Evolutionary conservation across 2,329 filamentous ascomycete genomes (phyloP).

Genomic region (Diaporthe vexans): DNA sequence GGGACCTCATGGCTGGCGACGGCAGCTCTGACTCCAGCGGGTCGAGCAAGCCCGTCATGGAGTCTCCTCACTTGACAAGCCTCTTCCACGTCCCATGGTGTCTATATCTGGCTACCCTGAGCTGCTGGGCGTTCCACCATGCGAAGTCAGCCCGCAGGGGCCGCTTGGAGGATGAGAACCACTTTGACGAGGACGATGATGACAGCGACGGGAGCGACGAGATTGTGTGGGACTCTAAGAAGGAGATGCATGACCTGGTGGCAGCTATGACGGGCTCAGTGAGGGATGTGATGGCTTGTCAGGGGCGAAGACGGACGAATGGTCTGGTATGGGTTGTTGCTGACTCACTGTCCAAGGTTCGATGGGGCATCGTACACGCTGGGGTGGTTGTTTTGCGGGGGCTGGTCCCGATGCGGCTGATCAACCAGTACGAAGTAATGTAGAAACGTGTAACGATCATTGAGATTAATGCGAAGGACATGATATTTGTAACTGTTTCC

Average conservation of each 20-base stretch:
- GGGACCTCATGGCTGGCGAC: conserved; percentile 53
- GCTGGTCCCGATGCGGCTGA: conserved; percentile 50
- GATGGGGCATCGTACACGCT: conserved; percentile 74
- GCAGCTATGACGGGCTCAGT: conserved; percentile 55
- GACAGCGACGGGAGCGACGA: conserved; percentile 54
- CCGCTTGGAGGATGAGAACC: conserved; percentile 44
- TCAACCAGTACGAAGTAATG: conserved; percentile 47
- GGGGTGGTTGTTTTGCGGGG: conserved; percentile 68
- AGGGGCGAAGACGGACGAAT: conserved; percentile 63
- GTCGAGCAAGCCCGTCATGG: neutral
- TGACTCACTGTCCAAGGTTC: conserved; percentile 66
- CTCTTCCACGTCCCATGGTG: conserved; percentile 75
- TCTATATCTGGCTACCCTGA: conserved; percentile 70
- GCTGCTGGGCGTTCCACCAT: conserved; percentile 71
- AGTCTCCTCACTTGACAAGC: conserved; percentile 51
- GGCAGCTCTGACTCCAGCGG: neutral
- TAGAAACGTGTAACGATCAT: neutral
- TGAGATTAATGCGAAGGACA: neutral
- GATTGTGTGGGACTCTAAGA: conserved; percentile 63
- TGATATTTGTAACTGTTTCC: too few relatives aligned
- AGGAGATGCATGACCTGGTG: conserved; percentile 62
- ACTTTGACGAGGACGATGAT: conserved; percentile 6
- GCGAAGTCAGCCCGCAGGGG: conserved; percentile 45
- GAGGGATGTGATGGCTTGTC: conserved; percentile 52
- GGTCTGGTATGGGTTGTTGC: conserved; percentile 69